These are phyloP conservation scores for Acmispon strigosus DNA, from an alignment of 306 rosid species.

Conservation along the genomic window DNA sequence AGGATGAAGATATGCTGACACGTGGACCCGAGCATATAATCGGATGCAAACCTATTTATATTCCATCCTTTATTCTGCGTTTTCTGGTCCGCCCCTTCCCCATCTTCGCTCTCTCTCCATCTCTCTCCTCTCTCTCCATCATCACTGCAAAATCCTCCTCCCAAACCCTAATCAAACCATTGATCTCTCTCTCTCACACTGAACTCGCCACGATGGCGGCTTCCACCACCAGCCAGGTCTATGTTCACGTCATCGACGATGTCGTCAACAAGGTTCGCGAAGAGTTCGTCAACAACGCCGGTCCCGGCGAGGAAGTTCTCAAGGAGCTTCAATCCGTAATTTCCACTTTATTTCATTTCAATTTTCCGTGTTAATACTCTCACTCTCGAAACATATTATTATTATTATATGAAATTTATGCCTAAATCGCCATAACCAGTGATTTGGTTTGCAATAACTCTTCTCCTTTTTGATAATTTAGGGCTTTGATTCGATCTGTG, in stretches of 20 bases:
- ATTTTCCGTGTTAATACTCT: not conserved
- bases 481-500: conserved; percentile 61
- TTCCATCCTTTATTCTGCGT: conserved; percentile 59
- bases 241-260: conserved; percentile 77
- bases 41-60: conserved; percentile 99
- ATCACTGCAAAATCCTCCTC: conserved; percentile 13
- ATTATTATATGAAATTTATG: too few relatives aligned
- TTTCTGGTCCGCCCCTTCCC: conserved; percentile 49
- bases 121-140: not conserved
- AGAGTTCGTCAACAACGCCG: conserved; percentile 66
- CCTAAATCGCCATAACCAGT: not conserved
- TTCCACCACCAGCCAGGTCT: conserved; percentile 69
- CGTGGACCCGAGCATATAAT: conserved; percentile 47
- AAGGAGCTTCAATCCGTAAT: conserved; percentile 93
- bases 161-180: conserved; percentile 17
- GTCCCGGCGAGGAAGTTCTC: conserved; percentile 82
- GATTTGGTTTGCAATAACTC: not conserved
- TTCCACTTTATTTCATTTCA: not conserved
- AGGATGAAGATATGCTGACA: conserved; percentile 43
- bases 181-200: conserved; percentile 12
- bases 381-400: too few relatives aligned
- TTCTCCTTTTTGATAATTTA: conserved; percentile 1
- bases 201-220: conserved; percentile 36
- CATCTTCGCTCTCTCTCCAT: conserved; percentile 1
- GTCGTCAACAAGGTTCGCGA: conserved; percentile 82